Percentiles rank a stretch among this genome's conserved stretches.
These are phyloP conservation scores for Magnaporthiopsis poae DNA, from an alignment of 2,329 filamentous ascomycete species.

Conservation along the genomic window DNA sequence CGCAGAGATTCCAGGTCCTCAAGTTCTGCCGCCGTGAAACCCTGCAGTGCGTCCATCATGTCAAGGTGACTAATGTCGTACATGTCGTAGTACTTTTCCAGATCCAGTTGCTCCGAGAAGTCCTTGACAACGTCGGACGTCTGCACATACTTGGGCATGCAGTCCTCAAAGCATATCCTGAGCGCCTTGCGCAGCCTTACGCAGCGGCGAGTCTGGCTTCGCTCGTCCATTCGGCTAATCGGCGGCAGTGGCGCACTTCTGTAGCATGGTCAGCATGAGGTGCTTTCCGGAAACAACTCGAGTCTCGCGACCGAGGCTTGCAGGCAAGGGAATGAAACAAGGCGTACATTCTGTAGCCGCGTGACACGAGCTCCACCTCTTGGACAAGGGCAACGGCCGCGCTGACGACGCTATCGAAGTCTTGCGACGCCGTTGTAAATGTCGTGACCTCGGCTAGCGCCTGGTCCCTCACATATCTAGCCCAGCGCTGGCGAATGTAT, in stretches of 20 bases:
- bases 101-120: conserved; percentile 67
- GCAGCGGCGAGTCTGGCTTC: conserved; percentile 68
- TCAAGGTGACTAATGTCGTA: conserved; percentile 70
- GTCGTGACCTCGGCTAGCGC: conserved; percentile 58
- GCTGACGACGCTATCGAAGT: conserved; percentile 67
- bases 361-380: conserved; percentile 88
- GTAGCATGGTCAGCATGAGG: conserved; percentile 9
- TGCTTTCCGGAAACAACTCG: background rate
- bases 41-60: conserved; percentile 57
- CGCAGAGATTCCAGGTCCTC: conserved; percentile 72
- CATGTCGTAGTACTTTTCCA: conserved; percentile 88
- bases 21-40: conserved; percentile 46
- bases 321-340: background rate
- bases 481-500: conserved; percentile 69
- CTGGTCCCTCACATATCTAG: conserved; percentile 67
- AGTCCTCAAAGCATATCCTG: conserved; percentile 56
- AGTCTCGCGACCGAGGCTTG: no score
- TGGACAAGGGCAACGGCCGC: conserved; percentile 75
- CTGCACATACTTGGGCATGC: conserved; percentile 63
- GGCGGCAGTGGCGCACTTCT: conserved; percentile 84
- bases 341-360: conserved; percentile 73
- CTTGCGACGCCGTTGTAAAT: conserved; percentile 66
- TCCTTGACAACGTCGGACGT: conserved; percentile 59
- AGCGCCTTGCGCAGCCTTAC: conserved; percentile 69
- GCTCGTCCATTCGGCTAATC: conserved; percentile 82